A percentile compares a stretch with the other conserved stretches of the same genome.
Conservation (phyloP, 139 green algal genomes). For the Raphidocelis subcapitata region DNA sequence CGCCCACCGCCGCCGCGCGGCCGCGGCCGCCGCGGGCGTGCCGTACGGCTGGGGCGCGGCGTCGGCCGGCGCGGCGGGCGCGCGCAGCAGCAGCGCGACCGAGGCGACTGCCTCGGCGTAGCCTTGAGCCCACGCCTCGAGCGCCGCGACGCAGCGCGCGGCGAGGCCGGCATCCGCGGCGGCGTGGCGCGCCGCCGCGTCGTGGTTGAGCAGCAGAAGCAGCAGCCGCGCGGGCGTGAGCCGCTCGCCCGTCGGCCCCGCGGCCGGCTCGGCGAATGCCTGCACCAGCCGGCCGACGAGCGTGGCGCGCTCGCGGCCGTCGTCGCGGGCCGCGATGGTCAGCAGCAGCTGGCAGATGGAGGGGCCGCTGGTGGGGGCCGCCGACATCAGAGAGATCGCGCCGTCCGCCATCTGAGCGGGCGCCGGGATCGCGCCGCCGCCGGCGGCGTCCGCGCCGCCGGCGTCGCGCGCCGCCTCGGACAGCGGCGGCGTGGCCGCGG, state of each 20-base stretch:
- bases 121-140: conserved; percentile 76
- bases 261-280: conserved; percentile 29
- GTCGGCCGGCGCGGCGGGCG: too few relatives aligned
- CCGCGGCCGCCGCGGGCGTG: too few relatives aligned
- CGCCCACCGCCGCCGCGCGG: too few relatives aligned
- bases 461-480: neutral
- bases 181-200: conserved; percentile 36
- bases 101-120: too few relatives aligned
- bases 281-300: conserved; percentile 63
- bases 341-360: conserved; percentile 55
- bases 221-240: conserved; percentile 59
- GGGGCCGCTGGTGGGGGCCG: conserved; percentile 36
- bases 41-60: too few relatives aligned
- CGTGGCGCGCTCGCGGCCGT: conserved; percentile 36
- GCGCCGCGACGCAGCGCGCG: conserved; percentile 36
- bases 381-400: conserved; percentile 50
- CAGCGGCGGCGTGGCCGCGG: conserved; percentile 7
- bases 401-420: conserved; percentile 51
- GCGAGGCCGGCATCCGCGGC: conserved; percentile 43
- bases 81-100: too few relatives aligned
- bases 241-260: neutral
- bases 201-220: conserved; percentile 70
- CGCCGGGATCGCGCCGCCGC: conserved; percentile 18
- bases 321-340: conserved; percentile 54
- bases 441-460: neutral